These are phyloP conservation scores for Pezicula radicicola DNA, from an alignment of 2,329 filamentous ascomycete species.

Conservation along the genomic window DNA sequence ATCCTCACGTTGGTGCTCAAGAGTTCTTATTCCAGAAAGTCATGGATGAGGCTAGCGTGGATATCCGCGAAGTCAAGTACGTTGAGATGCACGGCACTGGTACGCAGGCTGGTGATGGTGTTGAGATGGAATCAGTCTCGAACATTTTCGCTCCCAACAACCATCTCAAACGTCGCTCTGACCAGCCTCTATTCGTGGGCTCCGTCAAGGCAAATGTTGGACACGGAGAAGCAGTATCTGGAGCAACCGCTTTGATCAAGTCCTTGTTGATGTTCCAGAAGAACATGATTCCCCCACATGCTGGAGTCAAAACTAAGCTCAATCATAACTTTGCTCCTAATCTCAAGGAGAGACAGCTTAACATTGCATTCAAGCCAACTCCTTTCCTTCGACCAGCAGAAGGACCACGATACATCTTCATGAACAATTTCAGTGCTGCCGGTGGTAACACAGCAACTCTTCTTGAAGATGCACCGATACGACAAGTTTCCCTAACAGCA, in stretches of 20 bases:
- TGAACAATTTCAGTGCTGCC: constrained; percentile 46
- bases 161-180: constrained; percentile 36
- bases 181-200: constrained; percentile 50
- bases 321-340: constrained; percentile 23
- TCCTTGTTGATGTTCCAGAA: constrained; percentile 25
- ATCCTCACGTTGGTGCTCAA: constrained; percentile 74
- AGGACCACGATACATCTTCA: constrained; percentile 31
- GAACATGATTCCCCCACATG: constrained; percentile 20
- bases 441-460: constrained; percentile 20
- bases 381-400: constrained; percentile 29
- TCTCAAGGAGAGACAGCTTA: constrained; percentile 29
- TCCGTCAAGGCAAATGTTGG: constrained; percentile 17
- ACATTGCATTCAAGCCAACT: constrained; percentile 15
- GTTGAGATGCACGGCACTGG: constrained; percentile 8
- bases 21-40: constrained; percentile 66
- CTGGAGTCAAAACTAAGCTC: constrained; percentile 28
- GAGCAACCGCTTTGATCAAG: constrained; percentile 23
- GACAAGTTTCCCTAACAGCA: constrained; percentile 29
- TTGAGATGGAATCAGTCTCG: constrained; percentile 66
- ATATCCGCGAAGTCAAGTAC: constrained; percentile 73
- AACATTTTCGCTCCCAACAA: constrained; percentile 54
- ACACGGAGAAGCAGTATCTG: constrained; percentile 21
- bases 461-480: constrained; percentile 16
- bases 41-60: constrained; percentile 68
- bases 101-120: constrained; percentile 6